phyloP scores from a whole-genome alignment of 2,329 filamentous ascomycete genomes.

The Zymoseptoria passerinii region DNA sequence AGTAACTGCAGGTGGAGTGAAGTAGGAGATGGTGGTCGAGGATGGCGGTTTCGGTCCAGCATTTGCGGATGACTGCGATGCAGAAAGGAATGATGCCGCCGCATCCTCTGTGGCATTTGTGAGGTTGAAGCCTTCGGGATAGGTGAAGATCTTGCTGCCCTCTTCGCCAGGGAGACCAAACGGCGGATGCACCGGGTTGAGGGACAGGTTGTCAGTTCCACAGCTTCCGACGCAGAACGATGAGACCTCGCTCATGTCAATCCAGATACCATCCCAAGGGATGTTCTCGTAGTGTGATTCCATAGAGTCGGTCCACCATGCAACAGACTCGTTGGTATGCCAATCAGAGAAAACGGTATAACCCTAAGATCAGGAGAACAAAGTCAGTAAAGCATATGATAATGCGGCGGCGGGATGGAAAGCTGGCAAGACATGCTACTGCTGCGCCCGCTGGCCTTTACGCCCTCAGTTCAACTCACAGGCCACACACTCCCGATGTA shows the following conservation, averaged over 20 bases:
- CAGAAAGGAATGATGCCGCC: conserved; percentile 47
- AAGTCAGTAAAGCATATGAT: too few relatives aligned
- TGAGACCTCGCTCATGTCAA: conserved; percentile 55
- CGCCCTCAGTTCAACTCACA: too few relatives aligned
- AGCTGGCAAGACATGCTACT: too few relatives aligned
- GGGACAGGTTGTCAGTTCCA: conserved; percentile 53
- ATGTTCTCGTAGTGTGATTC: conserved; percentile 45
- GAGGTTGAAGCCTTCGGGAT: conserved; percentile 61
- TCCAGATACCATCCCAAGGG: conserved; percentile 48
- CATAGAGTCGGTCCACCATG: conserved; percentile 53
- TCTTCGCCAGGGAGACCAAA: conserved; percentile 59
- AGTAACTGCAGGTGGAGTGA: conserved; percentile 15
- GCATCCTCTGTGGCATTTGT: conserved; percentile 62
- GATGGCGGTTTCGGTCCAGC: conserved; percentile 21
- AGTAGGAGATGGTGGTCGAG: conserved; percentile 17
- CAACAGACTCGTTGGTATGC: conserved; percentile 49
- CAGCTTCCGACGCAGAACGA: conserved; percentile 66
- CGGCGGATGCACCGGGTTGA: conserved; percentile 61
- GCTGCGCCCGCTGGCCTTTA: too few relatives aligned
- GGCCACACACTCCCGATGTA: conserved; percentile 46
- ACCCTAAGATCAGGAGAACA: background rate
- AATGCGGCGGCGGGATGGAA: too few relatives aligned
- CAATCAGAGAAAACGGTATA: conserved; percentile 56
- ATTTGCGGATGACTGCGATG: conserved; percentile 42
- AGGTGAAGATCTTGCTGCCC: conserved; percentile 48